These are phyloP conservation scores for Perkinsus marinus DNA, from an alignment of 169 alveolate species.

Conservation along the genomic window DNA sequence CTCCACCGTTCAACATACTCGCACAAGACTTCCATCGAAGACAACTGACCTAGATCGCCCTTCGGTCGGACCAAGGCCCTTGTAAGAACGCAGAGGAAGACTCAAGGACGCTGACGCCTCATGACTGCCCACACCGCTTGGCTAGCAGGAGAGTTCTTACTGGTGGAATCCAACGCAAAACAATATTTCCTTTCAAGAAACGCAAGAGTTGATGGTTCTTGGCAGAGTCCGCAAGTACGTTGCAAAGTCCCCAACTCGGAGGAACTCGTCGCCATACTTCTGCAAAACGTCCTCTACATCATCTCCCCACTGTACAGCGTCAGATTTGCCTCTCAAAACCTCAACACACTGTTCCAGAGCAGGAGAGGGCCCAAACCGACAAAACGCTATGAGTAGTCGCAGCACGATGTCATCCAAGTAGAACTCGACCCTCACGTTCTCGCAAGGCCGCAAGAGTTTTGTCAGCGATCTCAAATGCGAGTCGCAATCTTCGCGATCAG, in stretches of 20 bases:
- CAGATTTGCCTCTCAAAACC: not conserved
- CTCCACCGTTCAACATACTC: not conserved
- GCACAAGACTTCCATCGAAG: too few relatives aligned
- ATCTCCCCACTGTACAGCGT: not conserved
- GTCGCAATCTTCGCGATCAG: not conserved
- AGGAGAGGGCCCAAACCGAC: not conserved
- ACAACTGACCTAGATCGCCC: too few relatives aligned
- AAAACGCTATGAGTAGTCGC: not conserved
- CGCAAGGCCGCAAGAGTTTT: not conserved
- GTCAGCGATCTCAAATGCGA: not conserved
- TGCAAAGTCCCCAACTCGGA: not conserved
- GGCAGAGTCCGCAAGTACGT: not conserved
- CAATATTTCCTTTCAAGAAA: not conserved
- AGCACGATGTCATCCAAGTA: not conserved
- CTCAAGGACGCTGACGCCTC: too few relatives aligned
- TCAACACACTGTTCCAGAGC: not conserved
- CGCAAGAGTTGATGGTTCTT: not conserved
- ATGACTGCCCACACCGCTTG: too few relatives aligned
- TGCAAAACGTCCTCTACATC: not conserved
- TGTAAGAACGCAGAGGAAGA: too few relatives aligned
- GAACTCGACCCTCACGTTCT: not conserved
- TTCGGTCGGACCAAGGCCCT: too few relatives aligned
- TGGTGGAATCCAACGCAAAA: too few relatives aligned
- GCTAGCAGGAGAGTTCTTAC: too few relatives aligned
- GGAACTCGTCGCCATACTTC: not conserved